Evolutionary conservation across 805 yeast genomes (phyloP).

Genomic region (Candida boleticola): DNA sequence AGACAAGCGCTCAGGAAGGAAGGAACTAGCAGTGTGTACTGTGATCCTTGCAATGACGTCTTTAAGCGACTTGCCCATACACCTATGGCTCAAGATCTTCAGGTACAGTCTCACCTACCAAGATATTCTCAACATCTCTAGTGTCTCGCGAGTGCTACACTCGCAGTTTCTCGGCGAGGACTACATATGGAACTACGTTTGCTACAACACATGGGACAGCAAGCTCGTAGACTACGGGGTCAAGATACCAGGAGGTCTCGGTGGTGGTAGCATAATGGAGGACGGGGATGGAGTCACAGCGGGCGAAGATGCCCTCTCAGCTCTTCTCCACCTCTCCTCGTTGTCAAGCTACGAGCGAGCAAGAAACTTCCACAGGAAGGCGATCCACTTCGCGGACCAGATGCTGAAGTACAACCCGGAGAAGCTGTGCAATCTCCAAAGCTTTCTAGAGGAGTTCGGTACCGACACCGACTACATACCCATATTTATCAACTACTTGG

Average conservation of each 20-base stretch:
- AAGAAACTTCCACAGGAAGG: neutral
- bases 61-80: slow-evolving; percentile 12
- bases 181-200: slow-evolving; percentile 14
- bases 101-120: slow-evolving; percentile 8
- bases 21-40: too few relatives aligned
- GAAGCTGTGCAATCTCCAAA: slow-evolving; percentile 8
- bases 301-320: neutral
- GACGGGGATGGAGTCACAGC: neutral
- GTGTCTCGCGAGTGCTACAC: slow-evolving; percentile 6
- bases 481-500: slow-evolving; percentile 8
- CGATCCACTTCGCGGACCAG: neutral
- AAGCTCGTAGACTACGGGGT: slow-evolving; percentile 8
- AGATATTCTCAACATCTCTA: slow-evolving; percentile 12
- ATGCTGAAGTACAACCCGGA: slow-evolving; percentile 6
- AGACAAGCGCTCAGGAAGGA: neutral
- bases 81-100: slow-evolving; percentile 17
- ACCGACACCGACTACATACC: slow-evolving; percentile 15
- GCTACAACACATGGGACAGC: slow-evolving; percentile 6
- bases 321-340: neutral
- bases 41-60: too few relatives aligned
- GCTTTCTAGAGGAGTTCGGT: slow-evolving; percentile 9
- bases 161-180: slow-evolving; percentile 8
- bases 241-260: neutral
- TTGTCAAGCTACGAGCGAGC: neutral
- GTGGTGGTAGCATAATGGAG: neutral